Evolutionary conservation across 2,329 filamentous ascomycete species (phyloP).

Genomic region (Arachnopeziza araneosa): DNA sequence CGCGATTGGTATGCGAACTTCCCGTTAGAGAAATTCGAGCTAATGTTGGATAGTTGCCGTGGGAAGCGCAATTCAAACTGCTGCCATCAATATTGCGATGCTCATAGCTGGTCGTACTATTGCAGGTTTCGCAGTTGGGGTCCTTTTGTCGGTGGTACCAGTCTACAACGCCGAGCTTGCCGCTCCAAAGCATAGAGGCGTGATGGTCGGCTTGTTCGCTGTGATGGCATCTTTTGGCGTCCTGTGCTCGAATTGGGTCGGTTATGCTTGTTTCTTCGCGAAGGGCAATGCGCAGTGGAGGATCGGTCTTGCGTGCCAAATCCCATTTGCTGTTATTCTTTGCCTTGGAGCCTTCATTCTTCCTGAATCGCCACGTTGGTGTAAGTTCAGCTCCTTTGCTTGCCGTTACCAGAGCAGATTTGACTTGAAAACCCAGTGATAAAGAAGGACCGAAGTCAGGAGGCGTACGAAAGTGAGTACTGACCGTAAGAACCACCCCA

Average conservation of each 20-base stretch:
- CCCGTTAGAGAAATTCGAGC: background rate
- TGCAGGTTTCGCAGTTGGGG: slow-evolving; percentile 52
- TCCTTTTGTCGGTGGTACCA: slow-evolving; percentile 58
- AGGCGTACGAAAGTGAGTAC: background rate
- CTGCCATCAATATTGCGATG: slow-evolving; percentile 46
- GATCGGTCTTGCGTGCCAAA: slow-evolving; percentile 24
- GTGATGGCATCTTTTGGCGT: slow-evolving; percentile 23
- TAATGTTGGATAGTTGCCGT: slow-evolving; percentile 27
- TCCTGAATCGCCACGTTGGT: slow-evolving; percentile 16
- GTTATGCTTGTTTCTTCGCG: slow-evolving; percentile 19
- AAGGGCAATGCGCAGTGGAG: slow-evolving; percentile 21
- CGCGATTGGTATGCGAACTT: background rate
- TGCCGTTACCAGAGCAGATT: background rate
- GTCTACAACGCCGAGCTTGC: slow-evolving; percentile 62
- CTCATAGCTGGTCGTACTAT: slow-evolving; percentile 54
- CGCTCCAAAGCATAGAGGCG: slow-evolving; percentile 56
- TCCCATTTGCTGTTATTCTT: slow-evolving; percentile 21
- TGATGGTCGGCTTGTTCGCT: slow-evolving; percentile 43
- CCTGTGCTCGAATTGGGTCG: slow-evolving; percentile 20
- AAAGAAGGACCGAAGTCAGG: background rate
- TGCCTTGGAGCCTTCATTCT: slow-evolving; percentile 4
- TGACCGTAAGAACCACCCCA: background rate
- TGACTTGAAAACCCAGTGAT: background rate
- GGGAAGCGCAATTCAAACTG: slow-evolving; percentile 55
- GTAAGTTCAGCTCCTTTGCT: background rate